Evolutionary conservation across 495 filamentous ascomycete species (phyloP), one percentile per base, ranked within the genome.

Genomic region (Lasiosphaeris hirsuta): DNA sequence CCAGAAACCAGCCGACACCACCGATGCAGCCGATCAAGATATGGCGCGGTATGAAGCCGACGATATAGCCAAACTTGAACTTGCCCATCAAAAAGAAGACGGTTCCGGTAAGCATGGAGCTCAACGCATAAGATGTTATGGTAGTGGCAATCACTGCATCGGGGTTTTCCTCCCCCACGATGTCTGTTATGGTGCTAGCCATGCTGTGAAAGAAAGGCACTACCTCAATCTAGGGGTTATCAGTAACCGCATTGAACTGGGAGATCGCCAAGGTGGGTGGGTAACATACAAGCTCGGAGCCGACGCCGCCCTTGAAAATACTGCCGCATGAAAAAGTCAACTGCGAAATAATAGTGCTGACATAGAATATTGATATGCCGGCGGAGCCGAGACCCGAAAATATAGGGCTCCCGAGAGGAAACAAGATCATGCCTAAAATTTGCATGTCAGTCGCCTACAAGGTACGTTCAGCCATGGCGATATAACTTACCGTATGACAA

Each of bases 11-110:
- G n/a, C 94, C 94, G 17, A 98, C 95, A 53, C 94, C 94, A 40
- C 95, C 94, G 58, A 98, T 97, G 66, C 95, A 97, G 19, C 94
- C 94, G 44, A 96, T 90, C n/a, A 97, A 72, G 60, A 98, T 97
- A 59, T 95, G 92, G 35, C 92, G 83, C 30, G 94, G 94, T 62
- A 98, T 97, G 75, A 97, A 98, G 18, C 92, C 93, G 54, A 97
- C 91, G 34, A 98, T 80, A 47, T 90, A 90, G 14, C 94, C 94
- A 53, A 97, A 81, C 58, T 83, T 86, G 69, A 88, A 93, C 30
- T 76, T 79, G 51, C 94, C 95, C 80, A 98, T 92, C 8, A 88
- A 68, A 67, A 91, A 95, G 78, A 97, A 98, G 3, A 96, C 90
- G 47, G 88, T 50, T 3, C 94, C 94, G 1, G 94, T 98, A 23